These are phyloP conservation scores for Phoma herbarum DNA, from an alignment of 2,329 filamentous ascomycete genomes.

Conservation along the genomic window DNA sequence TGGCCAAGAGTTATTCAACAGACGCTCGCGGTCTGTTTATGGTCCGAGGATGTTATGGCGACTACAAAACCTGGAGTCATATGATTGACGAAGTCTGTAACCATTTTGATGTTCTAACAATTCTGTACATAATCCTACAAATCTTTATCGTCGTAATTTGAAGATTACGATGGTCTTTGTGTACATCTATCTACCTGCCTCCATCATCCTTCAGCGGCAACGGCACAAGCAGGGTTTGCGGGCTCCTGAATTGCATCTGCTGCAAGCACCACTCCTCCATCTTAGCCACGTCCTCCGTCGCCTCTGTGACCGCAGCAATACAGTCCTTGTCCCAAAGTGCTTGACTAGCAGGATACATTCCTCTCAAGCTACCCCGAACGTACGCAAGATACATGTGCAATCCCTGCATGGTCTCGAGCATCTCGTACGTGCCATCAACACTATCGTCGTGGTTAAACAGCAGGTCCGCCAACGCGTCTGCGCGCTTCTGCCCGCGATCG, in stretches of 20 bases:
- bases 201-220: conserved; percentile 5
- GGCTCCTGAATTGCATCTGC: conserved; percentile 18
- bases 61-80: background rate
- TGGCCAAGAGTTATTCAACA: background rate
- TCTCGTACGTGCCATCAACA: conserved; percentile 12
- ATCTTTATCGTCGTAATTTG: background rate
- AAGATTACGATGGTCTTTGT: background rate
- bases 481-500: conserved; percentile 6
- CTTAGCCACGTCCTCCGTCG: conserved; percentile 6
- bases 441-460: conserved; percentile 10
- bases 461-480: conserved; percentile 6
- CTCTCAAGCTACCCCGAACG: conserved; percentile 11
- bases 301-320: background rate
- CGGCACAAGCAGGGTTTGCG: conserved; percentile 16
- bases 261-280: conserved; percentile 24
- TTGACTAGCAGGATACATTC: conserved; percentile 9
- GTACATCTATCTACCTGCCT: background rate
- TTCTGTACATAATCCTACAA: no score
- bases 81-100: background rate
- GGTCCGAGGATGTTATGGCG: background rate
- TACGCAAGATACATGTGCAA: conserved; percentile 16
- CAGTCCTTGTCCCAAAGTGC: conserved; percentile 13
- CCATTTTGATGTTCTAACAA: no score
- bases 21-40: background rate
- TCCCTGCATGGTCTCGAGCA: conserved; percentile 16